Conservation (phyloP, 768 basidiomycete genomes). For the Sporobolomyces phaffii region DNA sequence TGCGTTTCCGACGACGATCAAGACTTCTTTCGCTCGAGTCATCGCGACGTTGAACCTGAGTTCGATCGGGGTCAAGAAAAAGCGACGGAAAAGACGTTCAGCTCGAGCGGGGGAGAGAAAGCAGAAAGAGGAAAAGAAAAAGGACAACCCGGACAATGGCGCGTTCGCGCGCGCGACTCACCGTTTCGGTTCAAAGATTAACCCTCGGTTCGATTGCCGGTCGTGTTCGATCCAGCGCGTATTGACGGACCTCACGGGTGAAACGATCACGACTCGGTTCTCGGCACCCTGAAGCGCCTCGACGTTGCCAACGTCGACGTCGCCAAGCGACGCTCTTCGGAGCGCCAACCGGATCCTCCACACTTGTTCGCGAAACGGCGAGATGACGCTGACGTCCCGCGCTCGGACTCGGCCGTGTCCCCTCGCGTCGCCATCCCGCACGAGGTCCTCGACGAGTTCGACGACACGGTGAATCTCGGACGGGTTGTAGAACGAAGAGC, state of each 20-base stretch:
- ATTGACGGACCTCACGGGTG: slow-evolving; percentile 40
- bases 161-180: no score
- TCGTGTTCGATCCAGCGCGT: slow-evolving; percentile 44
- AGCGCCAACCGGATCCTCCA: slow-evolving; percentile 45
- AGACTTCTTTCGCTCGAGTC: slow-evolving; percentile 47
- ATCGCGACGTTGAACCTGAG: slow-evolving; percentile 48
- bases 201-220: slow-evolving; percentile 43
- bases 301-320: slow-evolving; percentile 47
- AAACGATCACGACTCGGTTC: slow-evolving; percentile 43
- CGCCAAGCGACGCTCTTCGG: slow-evolving; percentile 37
- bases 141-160: no score
- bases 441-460: slow-evolving; percentile 3
- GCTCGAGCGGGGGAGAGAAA: no score
- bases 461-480: slow-evolving; percentile 42
- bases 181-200: slow-evolving; percentile 47
- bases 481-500: slow-evolving; percentile 45
- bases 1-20: slow-evolving; percentile 46
- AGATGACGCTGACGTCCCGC: slow-evolving; percentile 46
- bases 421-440: not conserved
- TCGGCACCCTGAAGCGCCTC: slow-evolving; percentile 48
- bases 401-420: slow-evolving; percentile 33
- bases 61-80: not conserved
- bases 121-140: no score
- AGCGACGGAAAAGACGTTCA: no score
- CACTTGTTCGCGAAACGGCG: slow-evolving; percentile 48